Evolutionary conservation across 1,284 basidiomycete species (phyloP), one percentile per base, ranked within the genome.

Genomic region (Sporisorium reilianum): DNA sequence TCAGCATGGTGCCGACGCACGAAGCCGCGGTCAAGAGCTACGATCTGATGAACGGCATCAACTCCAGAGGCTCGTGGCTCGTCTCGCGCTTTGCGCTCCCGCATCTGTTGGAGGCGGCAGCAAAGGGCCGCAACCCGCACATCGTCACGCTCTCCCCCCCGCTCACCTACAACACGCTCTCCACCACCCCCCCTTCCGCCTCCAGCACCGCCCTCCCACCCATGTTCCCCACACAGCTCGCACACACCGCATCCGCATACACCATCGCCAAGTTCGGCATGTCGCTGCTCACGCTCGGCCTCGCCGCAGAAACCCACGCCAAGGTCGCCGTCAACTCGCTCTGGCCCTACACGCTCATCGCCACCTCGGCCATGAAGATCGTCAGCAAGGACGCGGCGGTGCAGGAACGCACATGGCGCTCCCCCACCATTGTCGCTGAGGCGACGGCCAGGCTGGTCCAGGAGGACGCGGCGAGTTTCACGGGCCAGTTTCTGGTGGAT

Each of bases 181-280:
- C 68, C 20, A 59, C 63, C 9, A 74, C 79, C 0, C 80, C 82
- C 0, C 77, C 78, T 0, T 30, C 50, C 10, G 25, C 56, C 11
- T 26, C 28, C 5, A 56, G 64, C n/a, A n/a, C n/a, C n/a, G n/a
- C n/a, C n/a, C n/a, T 16, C 50, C 44, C 65, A 0, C 55, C 70
- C 14, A 68, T 67, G 49, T 77, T 60, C 46, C 69, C 78, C 3
- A 50, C 54, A 3, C 72, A 79, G n/a, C 59, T 80, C 40, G 64
- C 68, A 0, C 44, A 62, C 2, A 70, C 75, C 0, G 71, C 59
- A 0, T 58, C 74, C 1, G 80, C 78, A 5, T 85, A 85, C 41
- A 64, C 80, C 1, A 80, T 85, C 44, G 77, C 83, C 42, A 85
- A 85, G 52, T 61, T 80, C 38, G 83, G 77, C 34, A 85, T 85